These are phyloP conservation scores for Arthroderma sp. DNA, from an alignment of 2,329 filamentous ascomycete genomes.

Conservation along the genomic window DNA sequence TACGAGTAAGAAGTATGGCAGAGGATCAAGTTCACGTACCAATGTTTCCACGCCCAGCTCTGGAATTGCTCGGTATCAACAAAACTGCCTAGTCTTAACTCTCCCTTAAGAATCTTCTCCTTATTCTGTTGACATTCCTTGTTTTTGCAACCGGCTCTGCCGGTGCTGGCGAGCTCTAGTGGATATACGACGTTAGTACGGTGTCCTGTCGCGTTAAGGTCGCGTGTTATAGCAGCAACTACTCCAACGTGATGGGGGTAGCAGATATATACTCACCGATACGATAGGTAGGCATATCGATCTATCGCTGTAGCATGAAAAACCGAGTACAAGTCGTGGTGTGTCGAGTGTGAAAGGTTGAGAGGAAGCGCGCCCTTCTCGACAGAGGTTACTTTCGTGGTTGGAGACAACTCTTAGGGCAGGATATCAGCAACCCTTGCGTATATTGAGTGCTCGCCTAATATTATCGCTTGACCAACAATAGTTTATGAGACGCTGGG, in stretches of 20 bases:
- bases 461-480: not conserved
- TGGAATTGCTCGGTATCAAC: slow-evolving; percentile 51
- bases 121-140: slow-evolving; percentile 57
- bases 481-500: no score
- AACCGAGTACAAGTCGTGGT: not conserved
- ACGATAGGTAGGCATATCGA: slow-evolving; percentile 7
- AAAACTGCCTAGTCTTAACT: slow-evolving; percentile 64
- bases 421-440: slow-evolving; percentile 2
- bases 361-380: not conserved
- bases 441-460: not conserved
- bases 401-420: not conserved
- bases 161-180: slow-evolving; percentile 57
- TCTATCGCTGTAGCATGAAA: not conserved
- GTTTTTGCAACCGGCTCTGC: slow-evolving; percentile 63
- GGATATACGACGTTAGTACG: not conserved
- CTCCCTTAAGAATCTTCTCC: slow-evolving; percentile 65
- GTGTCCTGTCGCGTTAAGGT: not conserved
- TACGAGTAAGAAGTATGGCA: not conserved
- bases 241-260: not conserved
- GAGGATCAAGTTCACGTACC: slow-evolving; percentile 41
- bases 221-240: not conserved
- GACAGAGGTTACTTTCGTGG: not conserved
- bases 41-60: slow-evolving; percentile 71
- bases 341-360: not conserved
- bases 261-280: slow-evolving; percentile 1